These are phyloP conservation scores for Scheffersomyces parashehatae DNA, from an alignment of 1,139 yeast genomes.

Conservation along the genomic window DNA sequence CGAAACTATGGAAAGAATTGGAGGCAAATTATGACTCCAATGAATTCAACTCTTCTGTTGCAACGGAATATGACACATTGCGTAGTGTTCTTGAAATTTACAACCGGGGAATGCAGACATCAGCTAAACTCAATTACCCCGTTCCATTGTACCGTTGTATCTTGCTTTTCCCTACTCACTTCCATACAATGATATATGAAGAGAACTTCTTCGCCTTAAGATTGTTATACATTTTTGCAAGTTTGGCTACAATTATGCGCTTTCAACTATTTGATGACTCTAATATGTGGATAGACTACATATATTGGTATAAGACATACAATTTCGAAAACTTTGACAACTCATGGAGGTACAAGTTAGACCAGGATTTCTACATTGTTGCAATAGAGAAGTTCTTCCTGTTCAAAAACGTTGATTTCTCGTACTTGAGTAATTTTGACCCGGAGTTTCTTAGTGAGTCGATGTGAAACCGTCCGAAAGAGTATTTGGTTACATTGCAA, in stretches of 20 bases:
- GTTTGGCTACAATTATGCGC: constrained; percentile 19
- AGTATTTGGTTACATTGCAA: too few species aligned
- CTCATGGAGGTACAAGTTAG: constrained; percentile 17
- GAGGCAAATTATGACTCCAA: constrained; percentile 5
- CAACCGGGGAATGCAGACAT: constrained; percentile 14
- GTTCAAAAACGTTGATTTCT: constrained; percentile 3
- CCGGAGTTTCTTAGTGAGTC: constrained; percentile 3
- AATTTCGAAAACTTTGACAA: constrained; percentile 10
- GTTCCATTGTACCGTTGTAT: constrained; percentile 31
- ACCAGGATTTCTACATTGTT: constrained; percentile 14
- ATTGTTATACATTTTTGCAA: constrained; percentile 23
- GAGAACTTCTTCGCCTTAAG: constrained; percentile 26
- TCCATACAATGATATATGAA: constrained; percentile 19
- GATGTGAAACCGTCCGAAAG: not conserved
- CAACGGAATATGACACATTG: constrained; percentile 9
- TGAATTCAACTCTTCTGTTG: constrained; percentile 8
- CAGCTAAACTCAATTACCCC: constrained; percentile 21
- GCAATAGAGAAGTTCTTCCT: constrained; percentile 2
- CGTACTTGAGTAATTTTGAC: constrained; percentile 6
- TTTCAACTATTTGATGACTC: constrained; percentile 19
- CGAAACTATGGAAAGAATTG: constrained; percentile 12
- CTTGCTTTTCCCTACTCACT: constrained; percentile 17
- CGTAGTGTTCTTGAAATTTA: constrained; percentile 12
- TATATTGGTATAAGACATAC: constrained; percentile 21
- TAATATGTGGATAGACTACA: constrained; percentile 31